Evolutionary conservation across 2,329 filamentous ascomycete genomes (phyloP).

Genomic region (Torrubiella hemipterigena): DNA sequence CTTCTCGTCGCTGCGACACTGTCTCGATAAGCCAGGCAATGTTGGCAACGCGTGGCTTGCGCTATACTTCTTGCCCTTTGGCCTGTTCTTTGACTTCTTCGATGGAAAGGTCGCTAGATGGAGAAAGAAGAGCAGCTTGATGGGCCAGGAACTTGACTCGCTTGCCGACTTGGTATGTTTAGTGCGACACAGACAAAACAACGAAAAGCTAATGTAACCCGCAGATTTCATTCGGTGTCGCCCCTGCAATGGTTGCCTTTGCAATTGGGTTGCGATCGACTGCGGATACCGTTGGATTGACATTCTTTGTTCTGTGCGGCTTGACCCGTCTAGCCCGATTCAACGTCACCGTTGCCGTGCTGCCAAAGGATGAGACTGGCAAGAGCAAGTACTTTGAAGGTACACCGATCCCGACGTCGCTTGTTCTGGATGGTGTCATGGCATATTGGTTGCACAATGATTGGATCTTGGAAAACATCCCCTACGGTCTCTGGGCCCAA

Average conservation of each 20-base stretch:
- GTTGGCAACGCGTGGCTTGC: constrained; percentile 67
- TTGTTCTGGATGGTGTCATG: constrained; percentile 74
- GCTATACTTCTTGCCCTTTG: constrained; percentile 78
- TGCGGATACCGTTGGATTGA: constrained; percentile 66
- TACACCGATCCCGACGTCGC: constrained; percentile 84
- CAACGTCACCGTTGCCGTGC: constrained; percentile 83
- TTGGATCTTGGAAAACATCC: constrained; percentile 70
- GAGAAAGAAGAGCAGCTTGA: constrained; percentile 92
- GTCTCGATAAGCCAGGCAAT: constrained; percentile 56
- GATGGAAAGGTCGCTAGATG: constrained; percentile 94
- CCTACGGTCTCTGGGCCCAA: constrained; percentile 55
- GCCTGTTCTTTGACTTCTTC: constrained; percentile 95
- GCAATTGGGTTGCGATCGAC: constrained; percentile 76
- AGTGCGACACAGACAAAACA: neutral
- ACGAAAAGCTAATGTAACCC: neutral
- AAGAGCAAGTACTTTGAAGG: constrained; percentile 97
- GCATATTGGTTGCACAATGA: constrained; percentile 76
- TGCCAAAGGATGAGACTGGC: constrained; percentile 84
- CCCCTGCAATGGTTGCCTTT: constrained; percentile 79
- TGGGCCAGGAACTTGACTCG: constrained; percentile 96
- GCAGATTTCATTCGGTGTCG: constrained; percentile 89
- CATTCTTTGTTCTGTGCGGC: constrained; percentile 89
- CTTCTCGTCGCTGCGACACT: constrained; percentile 90
- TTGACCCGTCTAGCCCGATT: constrained; percentile 89
- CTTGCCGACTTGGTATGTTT: constrained; percentile 75